Conservation (phyloP, 1,284 basidiomycete genomes). For the Ganoderma leucocontextum region DNA sequence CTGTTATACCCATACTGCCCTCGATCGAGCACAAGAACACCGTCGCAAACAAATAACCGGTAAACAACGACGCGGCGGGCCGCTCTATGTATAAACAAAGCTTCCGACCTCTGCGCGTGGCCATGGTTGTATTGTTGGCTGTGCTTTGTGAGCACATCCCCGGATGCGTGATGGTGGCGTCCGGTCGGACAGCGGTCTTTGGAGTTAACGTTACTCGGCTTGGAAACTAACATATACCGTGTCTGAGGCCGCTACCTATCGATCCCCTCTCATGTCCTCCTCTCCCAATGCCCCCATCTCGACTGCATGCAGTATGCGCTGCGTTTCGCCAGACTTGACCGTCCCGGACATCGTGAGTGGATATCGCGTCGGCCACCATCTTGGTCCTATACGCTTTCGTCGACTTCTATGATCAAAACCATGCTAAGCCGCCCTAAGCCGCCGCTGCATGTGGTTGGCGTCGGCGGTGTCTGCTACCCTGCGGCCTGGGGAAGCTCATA, state of each 20-base stretch:
- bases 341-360: neutral
- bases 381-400: neutral
- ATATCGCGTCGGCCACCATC: neutral
- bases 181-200: slow-evolving; percentile 9
- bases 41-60: slow-evolving; percentile 10
- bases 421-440: neutral
- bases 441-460: slow-evolving; percentile 7
- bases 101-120: neutral
- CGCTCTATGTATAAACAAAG: slow-evolving; percentile 7
- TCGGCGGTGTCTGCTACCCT: slow-evolving; percentile 8
- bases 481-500: neutral
- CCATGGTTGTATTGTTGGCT: slow-evolving; percentile 8
- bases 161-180: slow-evolving; percentile 33
- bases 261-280: neutral
- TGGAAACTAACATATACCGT: slow-evolving; percentile 13
- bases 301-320: slow-evolving; percentile 1
- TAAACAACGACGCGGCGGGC: neutral
- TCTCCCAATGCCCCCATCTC: neutral
- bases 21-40: slow-evolving; percentile 7
- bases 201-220: slow-evolving; percentile 15
- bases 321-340: neutral
- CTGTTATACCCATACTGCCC: neutral
- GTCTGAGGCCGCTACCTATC: neutral
- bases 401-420: slow-evolving; percentile 1
- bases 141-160: slow-evolving; percentile 7